A percentile compares a stretch with the other conserved stretches of the same genome.
Evolutionary conservation across 1,284 basidiomycete genomes (phyloP).

Genomic region (Ganoderma sinense): DNA sequence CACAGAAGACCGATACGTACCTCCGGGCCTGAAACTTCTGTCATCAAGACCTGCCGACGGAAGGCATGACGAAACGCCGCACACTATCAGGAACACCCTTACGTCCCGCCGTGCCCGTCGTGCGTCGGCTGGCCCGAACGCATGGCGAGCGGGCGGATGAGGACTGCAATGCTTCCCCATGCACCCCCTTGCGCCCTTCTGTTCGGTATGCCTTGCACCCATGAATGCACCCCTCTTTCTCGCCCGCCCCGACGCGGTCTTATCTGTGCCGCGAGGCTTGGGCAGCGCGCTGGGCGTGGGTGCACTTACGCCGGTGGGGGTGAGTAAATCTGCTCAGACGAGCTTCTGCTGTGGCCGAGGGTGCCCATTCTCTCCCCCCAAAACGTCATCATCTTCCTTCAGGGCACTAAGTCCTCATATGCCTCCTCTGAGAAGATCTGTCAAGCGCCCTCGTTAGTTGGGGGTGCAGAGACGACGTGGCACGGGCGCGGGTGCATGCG

Average conservation of each 20-base stretch:
- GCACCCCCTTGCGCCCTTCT: neutral
- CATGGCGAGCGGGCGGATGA: neutral
- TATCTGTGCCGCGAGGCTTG: neutral
- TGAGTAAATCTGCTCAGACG: neutral
- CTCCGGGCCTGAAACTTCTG: neutral
- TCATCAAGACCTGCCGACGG: neutral
- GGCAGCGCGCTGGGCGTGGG: slow-evolving; percentile 1
- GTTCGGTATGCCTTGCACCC: neutral
- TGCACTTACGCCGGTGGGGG: neutral
- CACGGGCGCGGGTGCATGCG: neutral
- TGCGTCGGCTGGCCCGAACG: slow-evolving; percentile 3
- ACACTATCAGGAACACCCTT: neutral
- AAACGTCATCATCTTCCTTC: slow-evolving; percentile 8
- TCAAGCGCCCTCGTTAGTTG: neutral
- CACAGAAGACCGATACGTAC: neutral
- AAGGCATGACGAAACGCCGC: neutral
- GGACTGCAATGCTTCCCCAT: neutral
- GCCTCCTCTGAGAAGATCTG: neutral
- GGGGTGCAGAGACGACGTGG: neutral
- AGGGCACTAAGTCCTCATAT: neutral
- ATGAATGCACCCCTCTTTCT: neutral
- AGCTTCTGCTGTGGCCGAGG: neutral
- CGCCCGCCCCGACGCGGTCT: neutral
- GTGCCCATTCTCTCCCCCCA: slow-evolving; percentile 2
- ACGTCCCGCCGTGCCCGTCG: slow-evolving; percentile 3